Percentiles rank a stretch among this genome's conserved stretches.
Conservation (phyloP, 768 basidiomycete species). For the Psilocybe sp. region DNA sequence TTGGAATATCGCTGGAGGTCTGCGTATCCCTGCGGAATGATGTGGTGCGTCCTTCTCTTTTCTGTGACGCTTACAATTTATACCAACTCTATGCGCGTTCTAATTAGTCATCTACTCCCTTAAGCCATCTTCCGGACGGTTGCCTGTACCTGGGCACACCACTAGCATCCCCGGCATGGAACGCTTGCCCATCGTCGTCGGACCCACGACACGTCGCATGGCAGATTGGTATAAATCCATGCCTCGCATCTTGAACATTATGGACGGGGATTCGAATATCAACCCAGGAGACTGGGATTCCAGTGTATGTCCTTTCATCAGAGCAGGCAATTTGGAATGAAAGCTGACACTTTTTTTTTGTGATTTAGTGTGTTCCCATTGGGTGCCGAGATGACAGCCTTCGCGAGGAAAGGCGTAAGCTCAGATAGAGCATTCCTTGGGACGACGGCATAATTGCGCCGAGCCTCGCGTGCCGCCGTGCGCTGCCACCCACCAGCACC, state of each 20-base stretch:
- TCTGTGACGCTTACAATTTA: too few relatives aligned
- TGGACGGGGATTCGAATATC: conserved; percentile 59
- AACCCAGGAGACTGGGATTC: conserved; percentile 46
- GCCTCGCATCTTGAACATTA: conserved; percentile 40
- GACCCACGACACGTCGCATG: conserved; percentile 62
- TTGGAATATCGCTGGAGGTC: conserved; percentile 73
- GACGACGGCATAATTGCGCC: conserved; percentile 58
- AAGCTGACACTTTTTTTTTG: not conserved
- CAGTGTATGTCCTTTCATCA: conserved; percentile 30
- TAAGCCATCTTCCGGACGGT: conserved; percentile 57
- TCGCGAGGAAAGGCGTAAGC: conserved; percentile 43
- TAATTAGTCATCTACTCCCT: conserved; percentile 50
- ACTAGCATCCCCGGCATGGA: conserved; percentile 55
- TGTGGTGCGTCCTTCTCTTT: conserved; percentile 32
- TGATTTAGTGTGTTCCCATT: conserved; percentile 43
- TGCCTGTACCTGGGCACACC: conserved; percentile 49
- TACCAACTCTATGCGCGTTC: too few relatives aligned
- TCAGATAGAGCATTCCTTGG: conserved; percentile 64
- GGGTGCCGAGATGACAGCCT: conserved; percentile 47
- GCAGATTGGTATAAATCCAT: conserved; percentile 65
- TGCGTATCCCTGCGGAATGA: conserved; percentile 71
- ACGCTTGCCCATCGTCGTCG: conserved; percentile 47
- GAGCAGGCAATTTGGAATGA: not conserved
- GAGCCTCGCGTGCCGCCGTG: conserved; percentile 61
- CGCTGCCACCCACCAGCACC: conserved; percentile 46